phyloP scores from a whole-genome alignment of 768 basidiomycete species.

The Phylloporus sp. region DNA sequence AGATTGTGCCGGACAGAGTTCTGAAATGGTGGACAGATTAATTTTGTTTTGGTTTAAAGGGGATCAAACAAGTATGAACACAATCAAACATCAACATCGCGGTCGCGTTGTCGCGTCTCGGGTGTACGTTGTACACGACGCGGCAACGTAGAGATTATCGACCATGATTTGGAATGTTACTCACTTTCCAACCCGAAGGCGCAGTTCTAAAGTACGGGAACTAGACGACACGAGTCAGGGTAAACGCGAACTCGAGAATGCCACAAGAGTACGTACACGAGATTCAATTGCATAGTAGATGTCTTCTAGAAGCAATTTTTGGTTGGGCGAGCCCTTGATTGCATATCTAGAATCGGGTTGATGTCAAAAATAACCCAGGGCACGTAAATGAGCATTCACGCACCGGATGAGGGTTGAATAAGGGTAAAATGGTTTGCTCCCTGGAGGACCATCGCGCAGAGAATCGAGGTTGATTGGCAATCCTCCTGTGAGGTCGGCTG shows the following conservation, averaged over 20 bases:
- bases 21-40: constrained; percentile 38
- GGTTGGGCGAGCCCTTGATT: constrained; percentile 87
- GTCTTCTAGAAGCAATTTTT: constrained; percentile 81
- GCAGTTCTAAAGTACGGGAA: constrained; percentile 88
- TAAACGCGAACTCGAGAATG: neutral
- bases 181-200: constrained; percentile 89
- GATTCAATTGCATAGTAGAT: constrained; percentile 92
- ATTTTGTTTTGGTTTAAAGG: constrained; percentile 27
- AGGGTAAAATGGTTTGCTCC: constrained; percentile 87
- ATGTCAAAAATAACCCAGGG: neutral
- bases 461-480: constrained; percentile 86
- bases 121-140: constrained; percentile 3
- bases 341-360: constrained; percentile 57
- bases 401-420: constrained; percentile 89
- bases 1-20: constrained; percentile 91
- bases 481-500: constrained; percentile 77
- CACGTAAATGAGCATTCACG: constrained; percentile 25
- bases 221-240: constrained; percentile 36
- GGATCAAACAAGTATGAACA: constrained; percentile 54
- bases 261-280: constrained; percentile 49
- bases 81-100: constrained; percentile 65
- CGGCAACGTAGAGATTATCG: neutral
- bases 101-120: constrained; percentile 50
- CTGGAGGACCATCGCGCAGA: constrained; percentile 80
- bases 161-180: constrained; percentile 21